These are phyloP conservation scores for Vaccinium vitisidaea DNA, from an alignment of 148 eudicot genomes.

Conservation along the genomic window DNA sequence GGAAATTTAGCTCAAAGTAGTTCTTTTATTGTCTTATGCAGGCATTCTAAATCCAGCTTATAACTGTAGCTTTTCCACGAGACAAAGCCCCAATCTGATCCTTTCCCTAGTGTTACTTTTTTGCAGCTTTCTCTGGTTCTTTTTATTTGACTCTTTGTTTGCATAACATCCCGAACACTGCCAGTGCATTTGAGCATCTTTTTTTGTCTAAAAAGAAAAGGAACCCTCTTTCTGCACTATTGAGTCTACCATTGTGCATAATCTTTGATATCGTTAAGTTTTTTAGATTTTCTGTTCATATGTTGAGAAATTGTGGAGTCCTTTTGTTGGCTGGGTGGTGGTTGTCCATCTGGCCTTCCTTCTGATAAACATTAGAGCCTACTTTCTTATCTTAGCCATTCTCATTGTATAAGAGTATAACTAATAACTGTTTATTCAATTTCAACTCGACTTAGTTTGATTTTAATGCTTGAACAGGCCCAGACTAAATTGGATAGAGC, in stretches of 20 bases:
- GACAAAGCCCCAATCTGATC: not conserved
- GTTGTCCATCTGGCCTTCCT: not conserved
- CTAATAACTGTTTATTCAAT: not conserved
- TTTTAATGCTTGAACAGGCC: conserved; percentile 54
- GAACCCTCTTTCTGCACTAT: not conserved
- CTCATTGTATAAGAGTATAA: not conserved
- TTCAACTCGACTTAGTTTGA: conserved; percentile 11
- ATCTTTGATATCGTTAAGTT: not conserved
- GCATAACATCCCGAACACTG: not conserved
- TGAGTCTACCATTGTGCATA: not conserved
- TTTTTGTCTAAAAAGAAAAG: not conserved
- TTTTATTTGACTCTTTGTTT: not conserved
- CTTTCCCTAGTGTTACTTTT: not conserved
- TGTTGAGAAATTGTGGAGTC: not conserved
- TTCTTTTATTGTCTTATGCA: not conserved
- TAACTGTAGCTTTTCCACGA: not conserved
- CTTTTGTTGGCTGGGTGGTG: not conserved
- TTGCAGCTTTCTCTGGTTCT: not conserved
- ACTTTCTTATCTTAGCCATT: conserved; percentile 4
- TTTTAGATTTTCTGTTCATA: not conserved
- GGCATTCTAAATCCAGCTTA: not conserved
- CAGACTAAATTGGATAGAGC: conserved; percentile 78
- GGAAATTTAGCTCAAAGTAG: not conserved
- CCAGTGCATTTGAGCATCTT: not conserved
- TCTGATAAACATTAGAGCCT: conserved; percentile 4